Conservation (phyloP, 345 rosid genomes). For the Anacardium occidentale region DNA sequence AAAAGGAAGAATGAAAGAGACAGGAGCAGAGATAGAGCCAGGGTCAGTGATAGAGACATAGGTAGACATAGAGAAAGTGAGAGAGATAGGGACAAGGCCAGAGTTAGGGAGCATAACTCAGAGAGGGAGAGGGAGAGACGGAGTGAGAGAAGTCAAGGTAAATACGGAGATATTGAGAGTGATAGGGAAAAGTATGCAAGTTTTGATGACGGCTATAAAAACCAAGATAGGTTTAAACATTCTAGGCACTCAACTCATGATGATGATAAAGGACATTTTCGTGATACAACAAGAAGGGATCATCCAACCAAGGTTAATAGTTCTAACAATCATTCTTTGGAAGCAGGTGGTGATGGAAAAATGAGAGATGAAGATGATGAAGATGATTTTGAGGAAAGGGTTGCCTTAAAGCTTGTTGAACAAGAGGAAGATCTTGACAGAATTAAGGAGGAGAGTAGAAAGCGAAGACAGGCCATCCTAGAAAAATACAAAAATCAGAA, state of each 20-base stretch:
- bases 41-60: slow-evolving; percentile 35
- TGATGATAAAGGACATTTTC: slow-evolving; percentile 25
- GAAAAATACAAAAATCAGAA: slow-evolving; percentile 66
- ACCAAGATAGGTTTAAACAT: slow-evolving; percentile 33
- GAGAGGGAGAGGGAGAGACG: slow-evolving; percentile 38
- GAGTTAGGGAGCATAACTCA: slow-evolving; percentile 23
- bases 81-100: slow-evolving; percentile 36
- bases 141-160: slow-evolving; percentile 45
- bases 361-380: slow-evolving; percentile 52
- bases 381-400: slow-evolving; percentile 63
- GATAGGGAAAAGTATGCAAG: slow-evolving; percentile 36
- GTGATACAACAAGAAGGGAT: slow-evolving; percentile 31
- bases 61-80: slow-evolving; percentile 44
- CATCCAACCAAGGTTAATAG: slow-evolving; percentile 29
- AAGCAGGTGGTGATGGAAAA: slow-evolving; percentile 30
- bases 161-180: slow-evolving; percentile 40
- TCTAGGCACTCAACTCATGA: slow-evolving; percentile 32
- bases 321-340: slow-evolving; percentile 36
- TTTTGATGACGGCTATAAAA: slow-evolving; percentile 26
- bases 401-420: slow-evolving; percentile 59
- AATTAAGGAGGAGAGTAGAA: slow-evolving; percentile 92
- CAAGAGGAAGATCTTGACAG: slow-evolving; percentile 80
- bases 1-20: slow-evolving; percentile 44
- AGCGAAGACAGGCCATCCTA: slow-evolving; percentile 73
- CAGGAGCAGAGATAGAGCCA: slow-evolving; percentile 44